phyloP scores from a whole-genome alignment of 768 basidiomycete species.

The Termitomyces sp. region DNA sequence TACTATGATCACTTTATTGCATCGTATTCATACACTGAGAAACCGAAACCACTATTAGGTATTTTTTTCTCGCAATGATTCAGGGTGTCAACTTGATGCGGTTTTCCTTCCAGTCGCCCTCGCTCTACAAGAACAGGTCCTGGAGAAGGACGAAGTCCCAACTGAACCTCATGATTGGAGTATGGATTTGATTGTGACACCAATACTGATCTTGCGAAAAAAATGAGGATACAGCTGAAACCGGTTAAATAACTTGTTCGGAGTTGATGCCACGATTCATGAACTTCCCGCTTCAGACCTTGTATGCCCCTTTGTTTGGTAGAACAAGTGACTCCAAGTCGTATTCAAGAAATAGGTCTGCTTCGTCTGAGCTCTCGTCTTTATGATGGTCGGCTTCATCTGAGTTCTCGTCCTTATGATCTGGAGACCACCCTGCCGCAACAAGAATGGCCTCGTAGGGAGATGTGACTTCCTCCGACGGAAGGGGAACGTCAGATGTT shows the following conservation, averaged over 20 bases:
- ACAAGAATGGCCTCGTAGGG: slow-evolving; percentile 23
- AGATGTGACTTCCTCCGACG: slow-evolving; percentile 18
- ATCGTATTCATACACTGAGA: slow-evolving; percentile 39
- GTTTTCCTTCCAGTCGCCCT: slow-evolving; percentile 45
- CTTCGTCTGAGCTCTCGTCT: slow-evolving; percentile 21
- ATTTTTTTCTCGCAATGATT: neutral
- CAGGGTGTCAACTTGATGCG: slow-evolving; percentile 8
- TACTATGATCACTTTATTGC: slow-evolving; percentile 76
- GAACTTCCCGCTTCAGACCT: neutral
- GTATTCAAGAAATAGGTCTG: neutral
- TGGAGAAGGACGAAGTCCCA: slow-evolving; percentile 47
- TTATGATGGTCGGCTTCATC: slow-evolving; percentile 17
- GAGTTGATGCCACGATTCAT: neutral
- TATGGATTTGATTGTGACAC: slow-evolving; percentile 55
- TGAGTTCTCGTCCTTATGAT: slow-evolving; percentile 13
- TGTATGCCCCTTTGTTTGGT: neutral
- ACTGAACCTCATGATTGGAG: slow-evolving; percentile 54
- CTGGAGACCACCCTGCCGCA: slow-evolving; percentile 16
- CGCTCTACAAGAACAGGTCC: slow-evolving; percentile 56
- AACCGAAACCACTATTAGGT: slow-evolving; percentile 56
- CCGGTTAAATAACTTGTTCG: neutral
- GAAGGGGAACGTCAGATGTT: slow-evolving; percentile 17
- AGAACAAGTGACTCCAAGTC: neutral
- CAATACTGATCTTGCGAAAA: slow-evolving; percentile 21
- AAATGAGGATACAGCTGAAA: neutral